Conservation (phyloP, 179 eudicot species). For the Heliamphora pulchella region DNA sequence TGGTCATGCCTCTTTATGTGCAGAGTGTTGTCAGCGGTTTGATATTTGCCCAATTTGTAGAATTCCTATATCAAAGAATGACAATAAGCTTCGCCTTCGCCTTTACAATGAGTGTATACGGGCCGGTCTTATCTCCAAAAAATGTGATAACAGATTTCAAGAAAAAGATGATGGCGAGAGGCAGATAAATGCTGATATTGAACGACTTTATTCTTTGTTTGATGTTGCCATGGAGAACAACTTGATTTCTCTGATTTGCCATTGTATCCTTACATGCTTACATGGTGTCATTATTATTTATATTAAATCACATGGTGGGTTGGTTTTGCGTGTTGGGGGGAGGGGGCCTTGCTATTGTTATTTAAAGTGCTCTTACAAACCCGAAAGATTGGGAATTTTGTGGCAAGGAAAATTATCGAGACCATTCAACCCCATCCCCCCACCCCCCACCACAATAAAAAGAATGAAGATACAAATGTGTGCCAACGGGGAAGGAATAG, state of each 20-base stretch:
- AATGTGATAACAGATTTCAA: conserved; percentile 51
- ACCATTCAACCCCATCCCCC: too few relatives aligned
- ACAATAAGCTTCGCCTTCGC: conserved; percentile 60
- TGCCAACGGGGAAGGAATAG: neutral
- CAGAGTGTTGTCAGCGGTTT: conserved; percentile 85
- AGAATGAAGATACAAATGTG: too few relatives aligned
- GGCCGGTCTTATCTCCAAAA: conserved; percentile 75
- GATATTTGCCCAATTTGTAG: conserved; percentile 91
- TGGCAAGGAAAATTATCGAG: neutral
- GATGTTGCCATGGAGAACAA: conserved; percentile 90
- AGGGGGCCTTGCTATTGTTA: neutral
- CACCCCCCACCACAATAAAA: too few relatives aligned
- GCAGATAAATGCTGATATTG: conserved; percentile 61
- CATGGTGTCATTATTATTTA: neutral
- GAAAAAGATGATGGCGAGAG: conserved; percentile 52
- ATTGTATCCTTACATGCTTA: conserved; percentile 65
- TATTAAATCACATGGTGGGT: neutral
- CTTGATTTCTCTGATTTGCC: conserved; percentile 76
- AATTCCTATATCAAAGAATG: conserved; percentile 50
- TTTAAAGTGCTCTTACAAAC: neutral
- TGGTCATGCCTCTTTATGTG: conserved; percentile 92
- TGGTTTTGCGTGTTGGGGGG: too few relatives aligned
- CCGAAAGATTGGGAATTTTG: neutral
- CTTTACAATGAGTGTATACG: conserved; percentile 87
- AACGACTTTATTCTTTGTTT: conserved; percentile 77